These are phyloP conservation scores for Stellera chamaejasme DNA, from an alignment of 345 rosid genomes.

Conservation along the genomic window DNA sequence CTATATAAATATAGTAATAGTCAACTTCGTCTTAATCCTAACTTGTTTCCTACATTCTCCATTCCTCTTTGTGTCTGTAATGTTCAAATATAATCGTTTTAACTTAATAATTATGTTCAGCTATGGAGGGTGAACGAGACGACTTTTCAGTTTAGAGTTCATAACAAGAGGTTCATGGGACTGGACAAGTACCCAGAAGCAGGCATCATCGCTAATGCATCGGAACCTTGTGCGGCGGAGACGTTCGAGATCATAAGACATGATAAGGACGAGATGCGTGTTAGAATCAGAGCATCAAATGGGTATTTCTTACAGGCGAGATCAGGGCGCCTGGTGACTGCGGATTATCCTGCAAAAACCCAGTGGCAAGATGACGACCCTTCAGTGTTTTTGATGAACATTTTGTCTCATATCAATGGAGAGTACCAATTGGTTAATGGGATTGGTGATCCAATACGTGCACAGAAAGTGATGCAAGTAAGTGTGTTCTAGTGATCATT, in stretches of 20 bases:
- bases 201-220: constrained; percentile 28
- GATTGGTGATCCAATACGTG: constrained; percentile 31
- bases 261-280: constrained; percentile 18
- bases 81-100: too few relatives aligned
- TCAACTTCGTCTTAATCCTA: too few relatives aligned
- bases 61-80: too few relatives aligned
- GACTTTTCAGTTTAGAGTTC: constrained; percentile 39
- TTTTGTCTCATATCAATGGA: constrained; percentile 16
- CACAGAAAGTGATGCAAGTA: constrained; percentile 40
- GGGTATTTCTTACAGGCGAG: constrained; percentile 39
- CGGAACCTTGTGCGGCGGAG: constrained; percentile 16
- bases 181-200: constrained; percentile 23
- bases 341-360: constrained; percentile 25
- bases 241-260: constrained; percentile 38
- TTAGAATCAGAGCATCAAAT: constrained; percentile 43
- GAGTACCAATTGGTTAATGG: constrained; percentile 58
- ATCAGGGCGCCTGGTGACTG: constrained; percentile 37
- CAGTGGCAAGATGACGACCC: constrained; percentile 43
- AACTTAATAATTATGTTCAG: constrained; percentile 10
- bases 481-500: background rate
- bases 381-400: constrained; percentile 30
- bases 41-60: too few relatives aligned
- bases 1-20: too few relatives aligned
- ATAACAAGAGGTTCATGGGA: constrained; percentile 37
- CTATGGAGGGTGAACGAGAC: constrained; percentile 42